Evolutionary conservation across 2,329 filamentous ascomycete species (phyloP).

Genomic region (Fusarium tanahbumbuense): DNA sequence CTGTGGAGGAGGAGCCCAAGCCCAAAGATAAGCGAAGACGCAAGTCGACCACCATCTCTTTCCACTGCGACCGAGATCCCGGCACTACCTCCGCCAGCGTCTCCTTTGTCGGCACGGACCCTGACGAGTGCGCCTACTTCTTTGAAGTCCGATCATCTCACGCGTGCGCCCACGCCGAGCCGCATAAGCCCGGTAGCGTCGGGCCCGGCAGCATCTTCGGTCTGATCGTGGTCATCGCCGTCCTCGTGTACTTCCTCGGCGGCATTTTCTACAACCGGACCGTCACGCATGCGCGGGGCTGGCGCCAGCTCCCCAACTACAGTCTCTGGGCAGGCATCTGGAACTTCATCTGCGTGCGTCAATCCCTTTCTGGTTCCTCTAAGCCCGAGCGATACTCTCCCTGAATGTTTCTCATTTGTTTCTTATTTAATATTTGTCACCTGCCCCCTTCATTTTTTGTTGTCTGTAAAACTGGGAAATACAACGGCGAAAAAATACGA

Average conservation of each 20-base stretch:
- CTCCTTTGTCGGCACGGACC: slow-evolving; percentile 84
- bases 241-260: slow-evolving; percentile 89
- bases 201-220: slow-evolving; percentile 83
- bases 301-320: slow-evolving; percentile 96
- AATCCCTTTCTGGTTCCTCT: slow-evolving; percentile 42
- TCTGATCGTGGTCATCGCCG: slow-evolving; percentile 80
- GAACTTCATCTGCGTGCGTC: slow-evolving; percentile 77
- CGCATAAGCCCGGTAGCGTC: slow-evolving; percentile 78
- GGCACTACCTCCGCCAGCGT: slow-evolving; percentile 74
- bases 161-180: slow-evolving; percentile 77
- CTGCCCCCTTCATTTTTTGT: background rate
- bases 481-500: background rate
- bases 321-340: slow-evolving; percentile 90
- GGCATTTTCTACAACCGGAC: slow-evolving; percentile 96
- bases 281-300: slow-evolving; percentile 92
- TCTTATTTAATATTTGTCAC: background rate
- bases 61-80: slow-evolving; percentile 90
- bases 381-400: slow-evolving; percentile 49
- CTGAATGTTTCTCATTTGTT: slow-evolving; percentile 25
- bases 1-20: slow-evolving; percentile 38
- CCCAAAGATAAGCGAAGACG: slow-evolving; percentile 54
- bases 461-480: slow-evolving; percentile 13
- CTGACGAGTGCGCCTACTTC: slow-evolving; percentile 93
- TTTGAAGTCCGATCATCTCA: slow-evolving; percentile 91
- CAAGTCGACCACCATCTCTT: slow-evolving; percentile 90